phyloP scores from a whole-genome alignment of 768 basidiomycete genomes.

The Tephrocybe sp. region DNA sequence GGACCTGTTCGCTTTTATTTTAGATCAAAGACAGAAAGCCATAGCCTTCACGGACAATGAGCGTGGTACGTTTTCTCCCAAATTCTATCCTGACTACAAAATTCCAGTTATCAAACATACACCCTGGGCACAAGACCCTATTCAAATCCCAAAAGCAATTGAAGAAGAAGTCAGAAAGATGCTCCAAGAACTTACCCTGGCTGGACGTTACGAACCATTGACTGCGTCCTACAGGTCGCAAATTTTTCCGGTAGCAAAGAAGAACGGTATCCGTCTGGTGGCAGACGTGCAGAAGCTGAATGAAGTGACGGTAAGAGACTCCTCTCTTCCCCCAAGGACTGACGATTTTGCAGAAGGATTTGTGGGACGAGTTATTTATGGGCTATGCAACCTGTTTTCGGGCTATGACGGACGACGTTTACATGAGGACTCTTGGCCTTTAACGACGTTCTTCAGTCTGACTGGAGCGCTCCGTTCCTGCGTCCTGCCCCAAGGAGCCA shows the following conservation, averaged over 20 bases:
- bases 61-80: conserved; percentile 25
- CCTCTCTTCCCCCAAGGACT: neutral
- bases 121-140: conserved; percentile 28
- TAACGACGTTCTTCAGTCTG: conserved; percentile 30
- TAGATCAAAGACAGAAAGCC: conserved; percentile 15
- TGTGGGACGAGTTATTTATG: conserved; percentile 2
- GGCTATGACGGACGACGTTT: conserved; percentile 15
- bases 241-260: neutral
- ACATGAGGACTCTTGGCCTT: conserved; percentile 23
- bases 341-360: conserved; percentile 14
- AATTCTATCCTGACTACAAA: no score
- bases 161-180: conserved; percentile 20
- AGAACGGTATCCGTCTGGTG: neutral
- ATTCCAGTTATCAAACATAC: conserved; percentile 30
- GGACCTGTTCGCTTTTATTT: no score
- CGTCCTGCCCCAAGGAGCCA: conserved; percentile 30
- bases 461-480: conserved; percentile 21
- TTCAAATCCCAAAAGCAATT: conserved; percentile 24
- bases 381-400: conserved; percentile 8
- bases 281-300: neutral
- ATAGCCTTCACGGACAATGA: conserved; percentile 22
- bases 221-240: neutral
- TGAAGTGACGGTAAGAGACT: conserved; percentile 1
- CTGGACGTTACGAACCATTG: conserved; percentile 21
- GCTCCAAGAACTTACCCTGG: conserved; percentile 15